phyloP scores from a whole-genome alignment of 495 filamentous ascomycete species.

The Hyaloscypha bicolor region DNA sequence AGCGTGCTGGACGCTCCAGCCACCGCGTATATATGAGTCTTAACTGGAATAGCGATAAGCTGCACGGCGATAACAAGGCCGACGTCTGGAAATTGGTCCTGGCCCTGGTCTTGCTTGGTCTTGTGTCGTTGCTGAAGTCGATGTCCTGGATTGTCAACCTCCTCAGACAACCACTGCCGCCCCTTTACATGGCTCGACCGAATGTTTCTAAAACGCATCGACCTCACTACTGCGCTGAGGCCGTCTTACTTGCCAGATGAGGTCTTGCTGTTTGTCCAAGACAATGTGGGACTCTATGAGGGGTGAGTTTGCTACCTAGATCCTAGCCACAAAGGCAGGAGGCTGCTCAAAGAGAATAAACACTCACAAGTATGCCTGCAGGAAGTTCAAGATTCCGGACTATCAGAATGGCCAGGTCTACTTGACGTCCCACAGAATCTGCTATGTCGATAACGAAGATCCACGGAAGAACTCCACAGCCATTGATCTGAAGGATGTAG shows the following conservation, averaged over 20 bases:
- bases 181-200: slow-evolving; percentile 55
- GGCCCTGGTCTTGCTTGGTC: background rate
- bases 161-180: background rate
- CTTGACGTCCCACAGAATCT: slow-evolving; percentile 89
- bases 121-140: slow-evolving; percentile 4
- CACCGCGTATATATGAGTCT: slow-evolving; percentile 12
- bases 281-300: slow-evolving; percentile 96
- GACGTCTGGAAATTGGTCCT: background rate
- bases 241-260: slow-evolving; percentile 90
- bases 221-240: slow-evolving; percentile 93
- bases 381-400: slow-evolving; percentile 93
- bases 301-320: slow-evolving; percentile 62
- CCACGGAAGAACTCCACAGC: slow-evolving; percentile 84
- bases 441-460: slow-evolving; percentile 90
- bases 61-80: slow-evolving; percentile 15
- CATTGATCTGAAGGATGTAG: slow-evolving; percentile 87
- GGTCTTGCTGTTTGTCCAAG: slow-evolving; percentile 88
- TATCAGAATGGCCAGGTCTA: slow-evolving; percentile 96
- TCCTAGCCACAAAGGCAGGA: background rate
- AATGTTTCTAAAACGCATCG: slow-evolving; percentile 94
- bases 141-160: background rate
- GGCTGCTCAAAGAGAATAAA: background rate
- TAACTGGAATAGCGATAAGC: slow-evolving; percentile 1
- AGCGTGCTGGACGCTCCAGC: slow-evolving; percentile 11
- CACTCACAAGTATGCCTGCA: slow-evolving; percentile 37